Conservation (phyloP, 2,329 filamentous ascomycete genomes). For the Pseudonectria buxi region DNA sequence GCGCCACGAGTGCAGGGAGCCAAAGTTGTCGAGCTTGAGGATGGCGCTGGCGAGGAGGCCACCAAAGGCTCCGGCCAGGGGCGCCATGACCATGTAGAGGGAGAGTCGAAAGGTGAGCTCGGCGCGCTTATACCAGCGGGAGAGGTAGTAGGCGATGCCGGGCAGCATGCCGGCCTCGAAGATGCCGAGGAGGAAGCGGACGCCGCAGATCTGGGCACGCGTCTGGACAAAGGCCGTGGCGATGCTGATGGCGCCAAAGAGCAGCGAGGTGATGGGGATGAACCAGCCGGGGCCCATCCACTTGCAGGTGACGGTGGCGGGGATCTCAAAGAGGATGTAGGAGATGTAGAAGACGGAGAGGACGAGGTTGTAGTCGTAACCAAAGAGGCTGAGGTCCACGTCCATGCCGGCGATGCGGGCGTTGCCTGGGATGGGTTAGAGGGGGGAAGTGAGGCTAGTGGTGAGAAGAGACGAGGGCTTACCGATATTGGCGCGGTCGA, state of each 20-base stretch:
- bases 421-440: slow-evolving; percentile 24
- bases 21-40: slow-evolving; percentile 50
- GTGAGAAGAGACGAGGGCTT: slow-evolving; percentile 14
- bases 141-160: slow-evolving; percentile 60
- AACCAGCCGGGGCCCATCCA: slow-evolving; percentile 60
- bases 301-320: slow-evolving; percentile 56
- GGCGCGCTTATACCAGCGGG: slow-evolving; percentile 55
- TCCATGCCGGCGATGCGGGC: slow-evolving; percentile 53
- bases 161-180: slow-evolving; percentile 62
- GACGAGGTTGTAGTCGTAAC: slow-evolving; percentile 57
- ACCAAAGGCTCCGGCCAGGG: slow-evolving; percentile 60
- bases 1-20: slow-evolving; percentile 51
- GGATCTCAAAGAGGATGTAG: slow-evolving; percentile 61
- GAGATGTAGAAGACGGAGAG: slow-evolving; percentile 58
- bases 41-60: slow-evolving; percentile 58
- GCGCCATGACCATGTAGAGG: slow-evolving; percentile 60
- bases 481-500: slow-evolving; percentile 70
- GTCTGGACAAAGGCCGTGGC: slow-evolving; percentile 54
- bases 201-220: slow-evolving; percentile 41
- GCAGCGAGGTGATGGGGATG: slow-evolving; percentile 48
- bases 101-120: slow-evolving; percentile 58
- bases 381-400: slow-evolving; percentile 45
- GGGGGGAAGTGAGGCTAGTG: neutral
- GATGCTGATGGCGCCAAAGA: slow-evolving; percentile 52
- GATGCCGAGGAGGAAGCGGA: slow-evolving; percentile 54